A percentile compares a stretch with the other conserved stretches of the same genome.
phyloP scores from a whole-genome alignment of 176 grass and related monocot genomes.

The Musa itinerans region DNA sequence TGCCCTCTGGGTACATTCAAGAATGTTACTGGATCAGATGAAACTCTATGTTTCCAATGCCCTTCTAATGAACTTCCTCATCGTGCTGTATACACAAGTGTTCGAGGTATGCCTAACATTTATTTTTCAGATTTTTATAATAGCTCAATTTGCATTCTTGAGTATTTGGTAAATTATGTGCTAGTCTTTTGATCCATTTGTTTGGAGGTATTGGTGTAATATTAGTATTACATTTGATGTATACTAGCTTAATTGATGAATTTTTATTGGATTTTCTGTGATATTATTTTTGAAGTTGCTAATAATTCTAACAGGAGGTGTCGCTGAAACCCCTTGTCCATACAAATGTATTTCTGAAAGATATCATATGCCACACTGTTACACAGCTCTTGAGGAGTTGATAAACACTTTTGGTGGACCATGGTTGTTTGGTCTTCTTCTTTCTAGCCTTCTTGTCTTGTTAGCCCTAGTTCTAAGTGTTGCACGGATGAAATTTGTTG shows the following conservation, averaged over 20 bases:
- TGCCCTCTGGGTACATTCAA: constrained; percentile 96
- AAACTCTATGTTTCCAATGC: constrained; percentile 69
- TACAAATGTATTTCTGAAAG: constrained; percentile 90
- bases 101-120: constrained; percentile 46
- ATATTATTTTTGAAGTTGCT: constrained; percentile 21
- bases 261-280: background rate
- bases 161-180: constrained; percentile 2
- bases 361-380: constrained; percentile 99
- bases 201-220: too few relatives aligned
- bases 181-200: too few relatives aligned
- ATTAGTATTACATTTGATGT: too few relatives aligned
- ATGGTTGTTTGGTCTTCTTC: constrained; percentile 97
- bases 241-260: too few relatives aligned
- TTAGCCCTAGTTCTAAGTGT: constrained; percentile 97
- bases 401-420: constrained; percentile 98
- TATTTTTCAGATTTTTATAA: background rate
- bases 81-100: constrained; percentile 57
- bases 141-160: background rate
- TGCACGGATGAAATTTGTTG: constrained; percentile 97
- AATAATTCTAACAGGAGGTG: constrained; percentile 56
- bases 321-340: constrained; percentile 77
- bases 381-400: constrained; percentile 93
- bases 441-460: constrained; percentile 88
- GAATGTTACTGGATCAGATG: constrained; percentile 88
- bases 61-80: constrained; percentile 63